Conservation (phyloP, 352 stramenopile genomes). For the Achlya hypogyna region DNA sequence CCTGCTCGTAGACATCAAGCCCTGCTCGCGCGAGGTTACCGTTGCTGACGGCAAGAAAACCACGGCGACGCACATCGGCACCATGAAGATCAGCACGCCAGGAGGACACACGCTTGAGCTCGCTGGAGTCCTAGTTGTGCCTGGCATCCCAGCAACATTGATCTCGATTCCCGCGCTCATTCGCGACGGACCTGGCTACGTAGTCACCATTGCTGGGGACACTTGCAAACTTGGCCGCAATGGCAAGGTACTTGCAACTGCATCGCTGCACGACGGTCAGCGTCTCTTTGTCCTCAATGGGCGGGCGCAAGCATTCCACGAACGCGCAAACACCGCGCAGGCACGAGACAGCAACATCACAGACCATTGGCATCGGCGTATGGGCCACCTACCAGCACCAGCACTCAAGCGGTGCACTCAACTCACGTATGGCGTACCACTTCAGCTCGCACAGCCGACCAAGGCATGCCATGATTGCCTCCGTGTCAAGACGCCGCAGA, state of each 20-base stretch:
- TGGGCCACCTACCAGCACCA: background rate
- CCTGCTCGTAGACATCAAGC: background rate
- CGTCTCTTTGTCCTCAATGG: conserved; percentile 15
- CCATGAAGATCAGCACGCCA: background rate
- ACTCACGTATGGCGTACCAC: background rate
- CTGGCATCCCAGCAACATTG: background rate
- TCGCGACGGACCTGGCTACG: too few species aligned
- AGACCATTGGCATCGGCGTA: background rate
- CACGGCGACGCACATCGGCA: conserved; percentile 7
- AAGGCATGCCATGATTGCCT: background rate
- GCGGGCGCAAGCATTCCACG: conserved; percentile 7
- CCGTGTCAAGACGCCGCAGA: background rate
- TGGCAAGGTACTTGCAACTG: background rate
- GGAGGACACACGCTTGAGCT: background rate
- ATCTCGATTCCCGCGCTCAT: background rate
- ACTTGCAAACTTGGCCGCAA: conserved; percentile 19
- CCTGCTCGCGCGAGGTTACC: background rate
- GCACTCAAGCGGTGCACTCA: background rate
- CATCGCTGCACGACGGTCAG: conserved; percentile 8
- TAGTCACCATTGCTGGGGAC: background rate
- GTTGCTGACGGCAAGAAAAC: conserved; percentile 5
- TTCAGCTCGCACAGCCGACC: background rate
- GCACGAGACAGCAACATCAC: background rate
- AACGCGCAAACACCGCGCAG: background rate
- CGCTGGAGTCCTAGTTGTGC: background rate